Conservation (phyloP, 163 green algal genomes). For the Chlamydomonas reinhardtii region DNA sequence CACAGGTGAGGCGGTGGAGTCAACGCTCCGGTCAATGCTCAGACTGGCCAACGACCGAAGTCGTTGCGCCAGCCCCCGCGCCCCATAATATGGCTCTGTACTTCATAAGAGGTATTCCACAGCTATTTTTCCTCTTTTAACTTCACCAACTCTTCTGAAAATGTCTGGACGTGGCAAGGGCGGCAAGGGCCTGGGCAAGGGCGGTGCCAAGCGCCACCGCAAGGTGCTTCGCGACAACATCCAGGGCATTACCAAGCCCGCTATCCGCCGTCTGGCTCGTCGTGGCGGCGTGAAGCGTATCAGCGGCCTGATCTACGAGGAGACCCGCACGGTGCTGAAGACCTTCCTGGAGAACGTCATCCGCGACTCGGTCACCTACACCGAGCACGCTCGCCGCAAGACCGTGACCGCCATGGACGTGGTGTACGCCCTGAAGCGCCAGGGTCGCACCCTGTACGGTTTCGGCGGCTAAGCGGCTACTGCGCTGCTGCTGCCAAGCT, state of each 20-base stretch:
- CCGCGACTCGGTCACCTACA: slow-evolving; percentile 90
- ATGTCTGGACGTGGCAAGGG: slow-evolving; percentile 85
- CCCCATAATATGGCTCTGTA: no score
- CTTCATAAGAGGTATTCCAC: no score
- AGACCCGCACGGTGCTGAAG: slow-evolving; percentile 94
- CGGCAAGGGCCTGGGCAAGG: slow-evolving; percentile 95
- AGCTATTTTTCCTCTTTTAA: no score
- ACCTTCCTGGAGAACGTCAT: slow-evolving; percentile 40
- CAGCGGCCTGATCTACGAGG: slow-evolving; percentile 98
- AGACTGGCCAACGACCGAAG: no score
- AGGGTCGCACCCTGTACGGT: slow-evolving; percentile 95
- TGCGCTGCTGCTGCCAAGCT: no score
- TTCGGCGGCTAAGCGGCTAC: slow-evolving; percentile 76
- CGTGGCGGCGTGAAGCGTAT: slow-evolving; percentile 95
- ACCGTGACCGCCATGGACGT: slow-evolving; percentile 79
- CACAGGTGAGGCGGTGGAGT: no score
- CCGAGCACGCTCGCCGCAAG: slow-evolving; percentile 96
- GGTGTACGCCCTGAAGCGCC: slow-evolving; percentile 78
- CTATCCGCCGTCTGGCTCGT: slow-evolving; percentile 90
- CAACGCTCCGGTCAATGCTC: no score
- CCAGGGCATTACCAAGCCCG: slow-evolving; percentile 96
- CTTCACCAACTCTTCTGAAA: background rate
- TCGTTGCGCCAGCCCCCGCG: no score
- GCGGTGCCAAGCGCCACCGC: slow-evolving; percentile 94
- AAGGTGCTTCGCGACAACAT: slow-evolving; percentile 97